Conservation (phyloP, 257 asterid species). For the Solanum paucissectum region DNA sequence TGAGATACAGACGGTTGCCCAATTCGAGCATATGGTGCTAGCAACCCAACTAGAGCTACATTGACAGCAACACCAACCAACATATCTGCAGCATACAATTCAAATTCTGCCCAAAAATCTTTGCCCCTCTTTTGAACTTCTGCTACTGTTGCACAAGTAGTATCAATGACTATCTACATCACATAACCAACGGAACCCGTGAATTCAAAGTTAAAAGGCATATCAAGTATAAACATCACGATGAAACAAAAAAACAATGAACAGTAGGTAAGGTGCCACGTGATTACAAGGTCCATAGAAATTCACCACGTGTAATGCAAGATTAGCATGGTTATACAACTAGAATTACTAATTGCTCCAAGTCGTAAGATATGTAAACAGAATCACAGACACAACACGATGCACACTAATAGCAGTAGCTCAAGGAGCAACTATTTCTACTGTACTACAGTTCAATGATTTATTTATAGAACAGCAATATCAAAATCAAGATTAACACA, state of each 20-base stretch:
- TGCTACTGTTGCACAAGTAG: constrained; percentile 94
- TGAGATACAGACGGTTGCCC: constrained; percentile 58
- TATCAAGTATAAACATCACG: neutral
- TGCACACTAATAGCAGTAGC: neutral
- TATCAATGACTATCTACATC: constrained; percentile 80
- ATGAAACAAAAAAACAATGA: neutral
- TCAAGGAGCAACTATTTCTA: neutral
- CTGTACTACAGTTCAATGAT: neutral
- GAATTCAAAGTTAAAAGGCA: neutral
- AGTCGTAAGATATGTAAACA: neutral
- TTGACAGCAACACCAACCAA: constrained; percentile 89
- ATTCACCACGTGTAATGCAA: neutral
- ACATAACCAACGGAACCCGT: neutral
- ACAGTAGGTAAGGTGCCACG: neutral
- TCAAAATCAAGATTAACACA: constrained; percentile 2
- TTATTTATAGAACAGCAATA: neutral
- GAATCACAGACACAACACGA: neutral
- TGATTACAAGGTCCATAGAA: neutral
- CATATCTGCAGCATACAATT: constrained; percentile 84
- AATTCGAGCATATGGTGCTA: constrained; percentile 93
- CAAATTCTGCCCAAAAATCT: constrained; percentile 97
- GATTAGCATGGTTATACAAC: neutral
- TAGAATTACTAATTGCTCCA: neutral
- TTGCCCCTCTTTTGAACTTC: constrained; percentile 95
- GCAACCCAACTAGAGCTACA: constrained; percentile 92